phyloP scores from a whole-genome alignment of 2,329 filamentous ascomycete genomes.

The Botrytis fragariae region DNA sequence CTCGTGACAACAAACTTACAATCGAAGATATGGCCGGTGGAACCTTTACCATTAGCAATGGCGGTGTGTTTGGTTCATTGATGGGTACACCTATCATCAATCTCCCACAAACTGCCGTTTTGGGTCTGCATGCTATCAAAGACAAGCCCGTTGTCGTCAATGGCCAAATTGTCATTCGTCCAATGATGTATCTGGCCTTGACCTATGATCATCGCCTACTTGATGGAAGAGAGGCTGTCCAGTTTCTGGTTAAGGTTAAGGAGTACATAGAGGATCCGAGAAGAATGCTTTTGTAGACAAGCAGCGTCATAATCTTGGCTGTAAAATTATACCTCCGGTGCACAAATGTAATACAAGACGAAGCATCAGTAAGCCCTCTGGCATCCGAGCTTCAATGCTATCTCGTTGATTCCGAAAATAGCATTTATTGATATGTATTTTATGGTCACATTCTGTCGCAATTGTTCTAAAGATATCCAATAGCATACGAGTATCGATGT shows the following conservation, averaged over 20 bases:
- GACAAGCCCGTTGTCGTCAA: slow-evolving; percentile 86
- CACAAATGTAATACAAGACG: slow-evolving; percentile 18
- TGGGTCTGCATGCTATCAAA: slow-evolving; percentile 95
- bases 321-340: slow-evolving; percentile 16
- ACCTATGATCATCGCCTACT: slow-evolving; percentile 97
- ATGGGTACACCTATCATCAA: slow-evolving; percentile 99
- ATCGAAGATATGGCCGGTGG: slow-evolving; percentile 99
- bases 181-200: slow-evolving; percentile 99
- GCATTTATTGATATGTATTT: neutral
- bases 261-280: slow-evolving; percentile 95
- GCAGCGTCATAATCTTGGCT: neutral
- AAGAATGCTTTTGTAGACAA: slow-evolving; percentile 70
- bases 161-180: slow-evolving; percentile 90
- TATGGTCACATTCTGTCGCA: neutral
- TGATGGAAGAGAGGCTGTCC: slow-evolving; percentile 91
- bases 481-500: neutral
- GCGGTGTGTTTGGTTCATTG: slow-evolving; percentile 93
- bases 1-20: slow-evolving; percentile 91
- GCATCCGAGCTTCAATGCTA: neutral
- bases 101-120: slow-evolving; percentile 85
- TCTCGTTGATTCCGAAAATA: neutral
- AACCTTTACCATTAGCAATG: slow-evolving; percentile 97
- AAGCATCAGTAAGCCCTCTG: neutral
- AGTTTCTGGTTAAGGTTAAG: slow-evolving; percentile 96
- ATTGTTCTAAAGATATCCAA: neutral